Base-by-base conservation (phyloP, 2,329 filamentous ascomycete species). In the Aspergillus niger region DNA sequence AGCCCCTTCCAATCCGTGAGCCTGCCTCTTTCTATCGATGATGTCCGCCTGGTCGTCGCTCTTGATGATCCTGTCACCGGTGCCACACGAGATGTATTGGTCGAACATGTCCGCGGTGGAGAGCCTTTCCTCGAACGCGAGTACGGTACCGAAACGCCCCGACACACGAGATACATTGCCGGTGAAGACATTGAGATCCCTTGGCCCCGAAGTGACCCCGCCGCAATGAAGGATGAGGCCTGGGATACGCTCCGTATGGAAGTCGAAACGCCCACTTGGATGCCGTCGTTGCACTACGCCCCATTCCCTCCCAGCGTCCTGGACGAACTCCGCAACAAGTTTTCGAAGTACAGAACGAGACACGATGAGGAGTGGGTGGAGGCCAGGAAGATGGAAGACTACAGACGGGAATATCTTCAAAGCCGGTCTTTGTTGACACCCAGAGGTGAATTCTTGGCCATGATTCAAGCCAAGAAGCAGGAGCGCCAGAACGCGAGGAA, bases 291-390 rank as follows among this genome's bases (percentile, higher is more conserved):
- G 24, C 81, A 92, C 28, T 81, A 84, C 15, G 84, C 90, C 26
- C 94, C 94, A 13, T 91, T 97, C 84, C 92, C 94, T 5, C 78
- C 82, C 30, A 79, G 77, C n/a, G 85, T 97, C 39, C 84, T 96
- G 66, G 88, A 97, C 74, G 94, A 98, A 81, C 82, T 98, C 72
- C 85, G 92, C 72, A 89, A 90, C 81, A 89, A 88, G 74, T 96
- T 89, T 83, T 91, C 89, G 68, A 86, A 85, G 70, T 95, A 93
- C 86, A 84, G 92, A 71, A 92, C 88, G 56, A 83, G 91, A 51
- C 91, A 96, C 79, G 90, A 92, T 64, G 80, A 85, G 49, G 89
- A 89, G 74, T 96, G 89, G 73, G 76, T 93, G 55, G 81, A 81
- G 66, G 79, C 81, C 77, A 89, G 88, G 81, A 81, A 86, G 74